Evolutionary conservation across 2,329 filamentous ascomycete genomes (phyloP), one percentile per base, ranked within the genome.

Genomic region (Cryphonectria carpinicola): DNA sequence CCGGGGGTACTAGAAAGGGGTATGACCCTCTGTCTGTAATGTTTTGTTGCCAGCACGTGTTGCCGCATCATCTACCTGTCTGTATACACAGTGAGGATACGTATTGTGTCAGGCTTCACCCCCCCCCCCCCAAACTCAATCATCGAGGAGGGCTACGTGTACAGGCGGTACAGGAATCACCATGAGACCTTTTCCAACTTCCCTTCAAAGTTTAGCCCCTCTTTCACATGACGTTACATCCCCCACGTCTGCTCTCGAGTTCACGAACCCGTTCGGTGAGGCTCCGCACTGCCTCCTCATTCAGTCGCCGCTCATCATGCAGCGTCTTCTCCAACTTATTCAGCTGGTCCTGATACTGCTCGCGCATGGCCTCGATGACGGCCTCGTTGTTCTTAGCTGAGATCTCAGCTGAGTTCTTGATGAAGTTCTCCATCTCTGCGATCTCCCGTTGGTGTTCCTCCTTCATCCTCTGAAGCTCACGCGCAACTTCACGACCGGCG

Each of bases 381-480:
- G 62, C 52, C 68, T 75, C 72, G 70, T 75, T 78, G 70, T 78
- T 73, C 66, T 74, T 73, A 28, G 75, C 76, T 65, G 77, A 73
- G 66, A 67, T 66, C 2, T 74, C 73, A 28, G 75, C 76, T 65
- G 77, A 73, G 66, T 67, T 66, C 2, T 76, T 77, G 41, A 74
- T 73, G 69, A 74, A 70, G 72, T 88, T 88, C 75, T 88, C 87
- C 77, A 91, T 79, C 70, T 86, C 84, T 37, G 82, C 85, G 32
- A 86, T 82, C 75, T 92, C 89, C 56, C 88, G 88, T 73, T 90
- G 81, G 25, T 86, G 84, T 73, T 88, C 86, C 69, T 84, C 85
- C 69, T 91, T 77, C 73, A 89, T 83, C 61, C 80, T 82, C 74
- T 85, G 84, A 70, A 91, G 77, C 74, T 90, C 88, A 43, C 86